phyloP scores from a whole-genome alignment of 306 rosid species.

The Gastrolobium bilobum region DNA sequence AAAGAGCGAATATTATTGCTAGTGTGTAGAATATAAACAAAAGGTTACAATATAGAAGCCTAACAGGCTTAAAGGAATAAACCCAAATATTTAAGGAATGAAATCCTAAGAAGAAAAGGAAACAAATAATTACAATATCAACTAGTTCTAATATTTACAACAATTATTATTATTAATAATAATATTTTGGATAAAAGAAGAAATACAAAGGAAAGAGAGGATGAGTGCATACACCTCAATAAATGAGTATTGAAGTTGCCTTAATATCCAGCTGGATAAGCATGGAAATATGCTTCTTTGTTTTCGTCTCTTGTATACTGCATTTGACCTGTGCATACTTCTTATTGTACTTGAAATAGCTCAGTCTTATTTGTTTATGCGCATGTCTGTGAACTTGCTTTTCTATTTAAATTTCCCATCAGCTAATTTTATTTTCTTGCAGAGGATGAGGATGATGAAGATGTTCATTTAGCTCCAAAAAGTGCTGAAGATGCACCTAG shows the following conservation, averaged over 20 bases:
- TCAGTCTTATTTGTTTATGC: conserved; percentile 14
- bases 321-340: conserved; percentile 19
- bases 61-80: too few species aligned
- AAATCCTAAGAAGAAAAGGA: too few species aligned
- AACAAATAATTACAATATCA: too few species aligned
- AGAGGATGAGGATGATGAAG: conserved; percentile 85
- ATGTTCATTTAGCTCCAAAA: conserved; percentile 85
- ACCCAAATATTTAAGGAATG: too few species aligned
- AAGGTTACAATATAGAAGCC: too few species aligned
- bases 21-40: too few species aligned
- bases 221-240: not conserved
- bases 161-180: not conserved
- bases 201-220: conserved; percentile 30
- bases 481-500: conserved; percentile 96
- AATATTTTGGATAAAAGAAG: conserved; percentile 19
- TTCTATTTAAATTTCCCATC: conserved; percentile 33
- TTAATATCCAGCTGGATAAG: not conserved
- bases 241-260: too few species aligned
- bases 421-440: conserved; percentile 53
- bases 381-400: conserved; percentile 39
- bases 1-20: too few species aligned
- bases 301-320: conserved; percentile 37
- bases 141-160: too few species aligned
- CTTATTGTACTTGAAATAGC: conserved; percentile 41
- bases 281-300: conserved; percentile 17